Evolutionary conservation across 768 basidiomycete species (phyloP).

Genomic region (Tremella yokohamensis): DNA sequence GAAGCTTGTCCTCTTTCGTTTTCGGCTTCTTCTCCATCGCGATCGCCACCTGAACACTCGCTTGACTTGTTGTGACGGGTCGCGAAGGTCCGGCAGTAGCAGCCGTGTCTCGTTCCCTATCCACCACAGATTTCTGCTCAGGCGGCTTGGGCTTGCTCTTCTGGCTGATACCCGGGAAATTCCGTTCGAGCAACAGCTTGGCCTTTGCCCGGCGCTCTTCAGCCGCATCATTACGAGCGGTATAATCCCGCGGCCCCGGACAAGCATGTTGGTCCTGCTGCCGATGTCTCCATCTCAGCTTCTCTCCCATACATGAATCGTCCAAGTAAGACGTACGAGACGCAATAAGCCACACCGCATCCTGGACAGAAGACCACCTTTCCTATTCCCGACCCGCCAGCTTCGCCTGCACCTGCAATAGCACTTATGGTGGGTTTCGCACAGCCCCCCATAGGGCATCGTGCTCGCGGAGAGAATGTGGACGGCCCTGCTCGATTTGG

Average conservation of each 20-base stretch:
- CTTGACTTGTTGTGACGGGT: background rate
- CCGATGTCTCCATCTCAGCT: slow-evolving; percentile 28
- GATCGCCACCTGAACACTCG: background rate
- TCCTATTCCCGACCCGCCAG: slow-evolving; percentile 10
- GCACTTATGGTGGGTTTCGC: slow-evolving; percentile 29
- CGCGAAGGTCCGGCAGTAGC: no score
- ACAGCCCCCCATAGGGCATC: slow-evolving; percentile 25
- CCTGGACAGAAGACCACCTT: slow-evolving; percentile 24
- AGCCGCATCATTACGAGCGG: slow-evolving; percentile 25
- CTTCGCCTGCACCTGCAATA: slow-evolving; percentile 22
- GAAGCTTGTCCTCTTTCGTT: slow-evolving; percentile 36
- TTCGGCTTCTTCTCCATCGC: slow-evolving; percentile 17
- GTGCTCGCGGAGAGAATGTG: slow-evolving; percentile 9
- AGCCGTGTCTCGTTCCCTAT: background rate
- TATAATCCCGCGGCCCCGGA: slow-evolving; percentile 24
- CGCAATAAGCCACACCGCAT: slow-evolving; percentile 30
- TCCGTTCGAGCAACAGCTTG: slow-evolving; percentile 21
- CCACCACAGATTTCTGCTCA: slow-evolving; percentile 5
- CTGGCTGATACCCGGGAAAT: slow-evolving; percentile 30
- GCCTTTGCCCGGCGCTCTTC: slow-evolving; percentile 22
- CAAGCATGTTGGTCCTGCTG: slow-evolving; percentile 29
- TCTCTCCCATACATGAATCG: background rate
- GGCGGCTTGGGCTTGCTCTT: slow-evolving; percentile 35
- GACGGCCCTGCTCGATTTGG: slow-evolving; percentile 3
- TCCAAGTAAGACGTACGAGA: slow-evolving; percentile 18